Evolutionary conservation across 768 basidiomycete genomes (phyloP).

Genomic region (Ramaria rubella): DNA sequence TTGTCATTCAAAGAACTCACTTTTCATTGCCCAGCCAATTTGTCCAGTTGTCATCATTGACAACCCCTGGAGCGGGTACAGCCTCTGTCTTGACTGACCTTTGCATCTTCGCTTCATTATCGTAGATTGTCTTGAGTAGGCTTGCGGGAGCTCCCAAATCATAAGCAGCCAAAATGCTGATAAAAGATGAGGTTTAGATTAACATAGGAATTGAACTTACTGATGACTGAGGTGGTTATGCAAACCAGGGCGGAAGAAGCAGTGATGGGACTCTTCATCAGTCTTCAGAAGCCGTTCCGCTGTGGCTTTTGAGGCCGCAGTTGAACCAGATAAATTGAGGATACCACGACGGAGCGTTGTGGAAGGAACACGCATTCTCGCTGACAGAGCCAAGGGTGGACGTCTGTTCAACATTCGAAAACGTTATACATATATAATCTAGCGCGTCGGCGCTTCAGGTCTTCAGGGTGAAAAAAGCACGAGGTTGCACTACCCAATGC

Average conservation of each 20-base stretch:
- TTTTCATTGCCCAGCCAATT: constrained; percentile 42
- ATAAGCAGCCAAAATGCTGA: constrained; percentile 48
- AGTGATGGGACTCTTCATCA: constrained; percentile 46
- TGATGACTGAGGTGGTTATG: constrained; percentile 60
- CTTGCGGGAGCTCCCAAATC: constrained; percentile 45
- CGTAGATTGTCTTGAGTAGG: constrained; percentile 44
- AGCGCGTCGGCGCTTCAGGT: no score
- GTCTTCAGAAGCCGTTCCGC: constrained; percentile 40
- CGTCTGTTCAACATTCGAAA: no score
- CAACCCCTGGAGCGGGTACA: constrained; percentile 16
- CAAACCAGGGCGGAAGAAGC: constrained; percentile 41
- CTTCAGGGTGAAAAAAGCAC: no score
- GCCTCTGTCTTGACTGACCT: constrained; percentile 29
- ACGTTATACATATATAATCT: no score
- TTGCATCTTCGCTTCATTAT: constrained; percentile 32
- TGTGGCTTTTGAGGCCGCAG: constrained; percentile 34
- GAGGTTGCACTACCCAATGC: no score
- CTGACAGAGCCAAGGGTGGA: no score
- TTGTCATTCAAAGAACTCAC: constrained; percentile 24
- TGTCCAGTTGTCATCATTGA: constrained; percentile 42
- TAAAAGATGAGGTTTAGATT: background rate
- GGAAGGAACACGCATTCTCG: constrained; percentile 10
- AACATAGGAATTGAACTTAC: constrained; percentile 27
- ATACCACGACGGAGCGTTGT: constrained; percentile 31
- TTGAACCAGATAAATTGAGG: constrained; percentile 42